Percentiles rank a stretch among this genome's conserved stretches.
phyloP scores from a whole-genome alignment of 306 rosid genomes.

The Betula pendula region DNA sequence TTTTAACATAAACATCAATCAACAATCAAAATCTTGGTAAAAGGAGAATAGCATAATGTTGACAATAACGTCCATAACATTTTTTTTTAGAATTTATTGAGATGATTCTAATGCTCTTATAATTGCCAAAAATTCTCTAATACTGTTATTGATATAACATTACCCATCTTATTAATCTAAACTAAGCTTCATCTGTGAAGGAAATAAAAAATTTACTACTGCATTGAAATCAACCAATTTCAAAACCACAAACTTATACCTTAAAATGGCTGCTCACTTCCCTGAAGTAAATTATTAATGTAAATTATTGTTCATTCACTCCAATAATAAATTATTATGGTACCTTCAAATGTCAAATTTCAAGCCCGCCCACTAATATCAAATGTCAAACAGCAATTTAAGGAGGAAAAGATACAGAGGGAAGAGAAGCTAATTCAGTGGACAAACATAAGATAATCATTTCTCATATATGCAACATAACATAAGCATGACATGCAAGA shows the following conservation, averaged over 20 bases:
- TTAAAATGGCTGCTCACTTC: neutral
- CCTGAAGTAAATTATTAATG: neutral
- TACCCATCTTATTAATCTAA: neutral
- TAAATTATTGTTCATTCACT: neutral
- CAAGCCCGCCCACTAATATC: neutral
- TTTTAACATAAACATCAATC: neutral
- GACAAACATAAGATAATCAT: neutral
- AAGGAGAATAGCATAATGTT: neutral
- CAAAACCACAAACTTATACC: neutral
- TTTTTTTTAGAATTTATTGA: neutral
- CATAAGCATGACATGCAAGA: neutral
- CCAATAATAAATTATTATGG: neutral
- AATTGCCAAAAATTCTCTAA: neutral
- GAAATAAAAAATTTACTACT: neutral
- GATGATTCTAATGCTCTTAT: neutral
- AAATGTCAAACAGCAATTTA: neutral
- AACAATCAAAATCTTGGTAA: neutral
- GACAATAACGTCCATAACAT: neutral
- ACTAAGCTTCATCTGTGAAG: neutral
- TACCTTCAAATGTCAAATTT: neutral
- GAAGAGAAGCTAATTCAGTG: neutral
- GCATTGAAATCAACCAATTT: neutral
- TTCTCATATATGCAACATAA: neutral
- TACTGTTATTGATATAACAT: too few species aligned
- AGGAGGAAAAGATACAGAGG: neutral